Evolutionary conservation across 2,329 filamentous ascomycete genomes (phyloP).

Genomic region (Apiospora pterosperma): DNA sequence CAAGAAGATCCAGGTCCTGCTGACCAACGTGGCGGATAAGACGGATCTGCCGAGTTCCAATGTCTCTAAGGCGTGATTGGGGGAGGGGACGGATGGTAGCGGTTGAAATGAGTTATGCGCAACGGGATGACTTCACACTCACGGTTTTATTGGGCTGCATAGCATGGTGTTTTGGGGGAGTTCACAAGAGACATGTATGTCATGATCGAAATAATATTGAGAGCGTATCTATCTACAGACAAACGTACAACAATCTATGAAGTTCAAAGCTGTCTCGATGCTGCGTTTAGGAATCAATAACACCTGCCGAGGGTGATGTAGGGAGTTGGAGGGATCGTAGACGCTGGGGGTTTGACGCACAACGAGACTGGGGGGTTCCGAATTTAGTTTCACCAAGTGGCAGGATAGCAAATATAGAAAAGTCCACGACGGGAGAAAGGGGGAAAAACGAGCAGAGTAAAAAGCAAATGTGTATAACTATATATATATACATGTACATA

Average conservation of each 20-base stretch:
- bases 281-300: no score
- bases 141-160: not conserved
- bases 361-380: no score
- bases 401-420: no score
- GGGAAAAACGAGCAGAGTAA: not conserved
- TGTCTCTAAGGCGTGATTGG: no score
- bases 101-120: not conserved
- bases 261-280: not conserved
- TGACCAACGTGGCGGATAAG: constrained; percentile 5
- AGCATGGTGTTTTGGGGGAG: not conserved
- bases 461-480: not conserved
- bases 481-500: not conserved
- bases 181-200: not conserved
- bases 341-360: no score
- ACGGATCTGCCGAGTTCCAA: not conserved
- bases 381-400: no score
- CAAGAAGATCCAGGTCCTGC: constrained; percentile 34
- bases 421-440: not conserved
- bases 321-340: no score
- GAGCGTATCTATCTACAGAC: not conserved
- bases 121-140: not conserved
- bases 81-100: no score
- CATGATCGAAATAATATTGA: not conserved
- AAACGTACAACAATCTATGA: not conserved
- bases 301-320: no score